Conservation (phyloP, 805 yeast genomes). For the Komagataella mondaviorum region DNA sequence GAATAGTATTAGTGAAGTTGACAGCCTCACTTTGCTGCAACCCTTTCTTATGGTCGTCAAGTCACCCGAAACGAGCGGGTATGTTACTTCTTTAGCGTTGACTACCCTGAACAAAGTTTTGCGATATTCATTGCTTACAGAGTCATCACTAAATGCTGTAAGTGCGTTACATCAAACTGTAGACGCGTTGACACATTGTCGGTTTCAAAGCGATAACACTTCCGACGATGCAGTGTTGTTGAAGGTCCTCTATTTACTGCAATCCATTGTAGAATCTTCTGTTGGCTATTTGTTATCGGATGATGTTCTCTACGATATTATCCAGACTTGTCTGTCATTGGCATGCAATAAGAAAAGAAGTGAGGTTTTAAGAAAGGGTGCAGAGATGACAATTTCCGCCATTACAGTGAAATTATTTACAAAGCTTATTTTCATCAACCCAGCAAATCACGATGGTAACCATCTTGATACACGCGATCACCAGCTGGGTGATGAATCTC, state of each 20-base stretch:
- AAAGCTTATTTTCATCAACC: slow-evolving; percentile 40
- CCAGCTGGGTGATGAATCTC: slow-evolving; percentile 11
- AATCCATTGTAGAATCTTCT: slow-evolving; percentile 49
- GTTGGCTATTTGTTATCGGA: slow-evolving; percentile 60
- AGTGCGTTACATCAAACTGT: slow-evolving; percentile 52
- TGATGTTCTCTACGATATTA: slow-evolving; percentile 74
- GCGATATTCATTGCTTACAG: slow-evolving; percentile 51
- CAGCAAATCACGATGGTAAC: slow-evolving; percentile 14
- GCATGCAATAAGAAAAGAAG: slow-evolving; percentile 89
- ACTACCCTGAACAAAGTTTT: slow-evolving; percentile 64
- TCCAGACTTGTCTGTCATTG: slow-evolving; percentile 81
- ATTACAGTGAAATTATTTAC: slow-evolving; percentile 60
- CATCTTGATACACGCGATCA: slow-evolving; percentile 12
- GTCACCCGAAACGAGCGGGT: slow-evolving; percentile 76
- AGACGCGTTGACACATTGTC: slow-evolving; percentile 77
- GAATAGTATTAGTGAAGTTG: slow-evolving; percentile 38
- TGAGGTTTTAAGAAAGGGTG: slow-evolving; percentile 78
- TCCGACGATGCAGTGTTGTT: slow-evolving; percentile 86
- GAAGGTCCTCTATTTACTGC: slow-evolving; percentile 67
- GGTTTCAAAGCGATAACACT: slow-evolving; percentile 90
- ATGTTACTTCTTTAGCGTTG: slow-evolving; percentile 72
- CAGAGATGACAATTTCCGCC: slow-evolving; percentile 66
- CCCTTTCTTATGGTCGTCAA: slow-evolving; percentile 81
- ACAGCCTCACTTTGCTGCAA: slow-evolving; percentile 60
- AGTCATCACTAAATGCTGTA: slow-evolving; percentile 37